Conservation (phyloP, 371 early-diverging fungal species). For the Mortierella sp. region DNA sequence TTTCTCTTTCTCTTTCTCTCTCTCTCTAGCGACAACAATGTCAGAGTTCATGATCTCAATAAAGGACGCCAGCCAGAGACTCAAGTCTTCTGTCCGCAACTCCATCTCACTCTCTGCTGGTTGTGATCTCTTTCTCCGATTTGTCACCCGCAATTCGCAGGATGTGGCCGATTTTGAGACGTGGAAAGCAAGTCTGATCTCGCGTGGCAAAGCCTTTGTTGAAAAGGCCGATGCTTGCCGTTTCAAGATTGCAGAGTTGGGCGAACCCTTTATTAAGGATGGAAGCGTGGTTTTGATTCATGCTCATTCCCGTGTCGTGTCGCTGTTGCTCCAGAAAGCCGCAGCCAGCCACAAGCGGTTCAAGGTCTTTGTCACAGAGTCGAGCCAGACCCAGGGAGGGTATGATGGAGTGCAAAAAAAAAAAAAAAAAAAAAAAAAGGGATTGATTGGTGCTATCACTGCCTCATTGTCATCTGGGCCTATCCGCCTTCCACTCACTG, state of each 20-base stretch:
- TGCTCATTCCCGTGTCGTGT: constrained; percentile 95
- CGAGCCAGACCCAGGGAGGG: constrained; percentile 85
- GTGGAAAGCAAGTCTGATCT: constrained; percentile 81
- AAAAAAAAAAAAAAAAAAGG: too few relatives aligned
- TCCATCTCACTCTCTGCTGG: constrained; percentile 86
- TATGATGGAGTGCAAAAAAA: constrained; percentile 37
- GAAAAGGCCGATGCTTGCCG: constrained; percentile 77
- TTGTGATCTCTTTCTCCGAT: constrained; percentile 88
- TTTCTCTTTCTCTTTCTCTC: neutral
- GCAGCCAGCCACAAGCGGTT: constrained; percentile 84
- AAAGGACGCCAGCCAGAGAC: constrained; percentile 69
- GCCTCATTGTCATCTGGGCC: neutral
- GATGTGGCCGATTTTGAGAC: constrained; percentile 81
- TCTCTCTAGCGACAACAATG: constrained; percentile 77
- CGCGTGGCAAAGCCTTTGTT: constrained; percentile 77
- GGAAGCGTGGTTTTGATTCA: constrained; percentile 91
- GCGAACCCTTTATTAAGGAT: constrained; percentile 91
- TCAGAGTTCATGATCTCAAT: constrained; percentile 88
- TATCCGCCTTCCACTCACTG: constrained; percentile 6
- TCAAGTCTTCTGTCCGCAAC: constrained; percentile 69
- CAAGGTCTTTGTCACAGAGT: constrained; percentile 89
- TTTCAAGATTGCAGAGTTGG: constrained; percentile 82
- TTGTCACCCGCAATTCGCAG: constrained; percentile 76
- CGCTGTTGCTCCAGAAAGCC: constrained; percentile 82
- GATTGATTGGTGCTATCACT: neutral